These are phyloP conservation scores for Phoma herbarum DNA, from an alignment of 2,329 filamentous ascomycete genomes.

Conservation along the genomic window DNA sequence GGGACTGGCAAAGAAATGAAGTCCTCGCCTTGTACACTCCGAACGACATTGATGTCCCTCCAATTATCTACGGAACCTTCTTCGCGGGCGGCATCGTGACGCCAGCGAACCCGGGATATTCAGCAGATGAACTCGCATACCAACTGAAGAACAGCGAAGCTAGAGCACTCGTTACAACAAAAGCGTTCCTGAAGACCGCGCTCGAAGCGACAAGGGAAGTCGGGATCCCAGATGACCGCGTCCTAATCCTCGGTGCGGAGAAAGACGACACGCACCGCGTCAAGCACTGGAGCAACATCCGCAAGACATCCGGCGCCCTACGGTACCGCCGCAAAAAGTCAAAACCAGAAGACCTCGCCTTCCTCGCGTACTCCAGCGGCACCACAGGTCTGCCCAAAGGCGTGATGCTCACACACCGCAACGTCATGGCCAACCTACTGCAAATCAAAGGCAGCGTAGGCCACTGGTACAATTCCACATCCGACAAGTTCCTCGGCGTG, in stretches of 20 bases:
- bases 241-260: constrained; percentile 77
- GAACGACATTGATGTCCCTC: constrained; percentile 82
- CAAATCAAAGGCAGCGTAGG: constrained; percentile 85
- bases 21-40: constrained; percentile 82
- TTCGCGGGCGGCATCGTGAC: constrained; percentile 84
- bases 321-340: constrained; percentile 66
- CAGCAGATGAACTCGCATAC: constrained; percentile 79
- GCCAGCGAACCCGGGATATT: constrained; percentile 88
- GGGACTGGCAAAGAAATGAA: constrained; percentile 82
- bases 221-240: constrained; percentile 73
- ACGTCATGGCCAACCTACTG: constrained; percentile 71
- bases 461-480: constrained; percentile 72
- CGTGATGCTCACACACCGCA: constrained; percentile 56
- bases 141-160: constrained; percentile 82
- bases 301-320: constrained; percentile 67
- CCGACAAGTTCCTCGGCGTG: constrained; percentile 77
- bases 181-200: constrained; percentile 69
- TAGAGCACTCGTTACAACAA: constrained; percentile 77
- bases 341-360: constrained; percentile 77
- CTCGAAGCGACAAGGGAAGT: constrained; percentile 72
- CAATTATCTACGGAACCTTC: constrained; percentile 76
- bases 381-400: constrained; percentile 57
- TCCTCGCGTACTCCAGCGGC: constrained; percentile 68
- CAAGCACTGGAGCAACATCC: constrained; percentile 76
- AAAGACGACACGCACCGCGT: constrained; percentile 65